A percentile compares a stretch with the other conserved stretches of the same genome.
These are phyloP conservation scores for Penicillium hesseltinei DNA, from an alignment of 2,329 filamentous ascomycete genomes.

Conservation along the genomic window DNA sequence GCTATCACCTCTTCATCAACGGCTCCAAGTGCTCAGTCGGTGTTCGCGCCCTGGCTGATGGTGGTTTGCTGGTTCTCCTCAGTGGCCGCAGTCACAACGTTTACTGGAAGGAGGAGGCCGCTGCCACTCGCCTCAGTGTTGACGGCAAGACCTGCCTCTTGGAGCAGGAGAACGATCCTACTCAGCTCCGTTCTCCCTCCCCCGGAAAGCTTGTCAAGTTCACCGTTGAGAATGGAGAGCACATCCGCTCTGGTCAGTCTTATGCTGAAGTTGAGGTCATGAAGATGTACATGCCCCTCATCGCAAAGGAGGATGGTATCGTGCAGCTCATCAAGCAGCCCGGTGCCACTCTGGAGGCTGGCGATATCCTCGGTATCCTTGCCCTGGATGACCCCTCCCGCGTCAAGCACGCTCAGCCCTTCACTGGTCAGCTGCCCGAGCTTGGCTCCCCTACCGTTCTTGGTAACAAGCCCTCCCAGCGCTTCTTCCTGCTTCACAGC, in stretches of 20 bases:
- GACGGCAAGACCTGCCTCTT: constrained; percentile 97
- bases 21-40: constrained; percentile 94
- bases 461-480: constrained; percentile 87
- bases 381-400: constrained; percentile 91
- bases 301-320: constrained; percentile 91
- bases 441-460: constrained; percentile 83
- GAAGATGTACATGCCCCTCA: constrained; percentile 99
- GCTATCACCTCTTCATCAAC: constrained; percentile 98
- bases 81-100: constrained; percentile 94
- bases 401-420: constrained; percentile 94
- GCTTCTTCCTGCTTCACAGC: constrained; percentile 72
- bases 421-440: constrained; percentile 84
- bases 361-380: constrained; percentile 97
- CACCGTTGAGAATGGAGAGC: constrained; percentile 89
- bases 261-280: constrained; percentile 99
- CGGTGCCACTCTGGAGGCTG: constrained; percentile 93
- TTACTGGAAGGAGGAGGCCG: constrained; percentile 99
- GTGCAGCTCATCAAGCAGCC: constrained; percentile 99
- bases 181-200: constrained; percentile 88
- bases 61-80: constrained; percentile 86
- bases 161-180: constrained; percentile 98
- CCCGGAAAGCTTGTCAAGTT: constrained; percentile 99
- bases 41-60: constrained; percentile 87
- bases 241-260: constrained; percentile 86
- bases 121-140: constrained; percentile 90